Percentiles rank a stretch among this genome's conserved stretches.
phyloP scores from a whole-genome alignment of 2,329 filamentous ascomycete genomes.

The Shiraia sp. region DNA sequence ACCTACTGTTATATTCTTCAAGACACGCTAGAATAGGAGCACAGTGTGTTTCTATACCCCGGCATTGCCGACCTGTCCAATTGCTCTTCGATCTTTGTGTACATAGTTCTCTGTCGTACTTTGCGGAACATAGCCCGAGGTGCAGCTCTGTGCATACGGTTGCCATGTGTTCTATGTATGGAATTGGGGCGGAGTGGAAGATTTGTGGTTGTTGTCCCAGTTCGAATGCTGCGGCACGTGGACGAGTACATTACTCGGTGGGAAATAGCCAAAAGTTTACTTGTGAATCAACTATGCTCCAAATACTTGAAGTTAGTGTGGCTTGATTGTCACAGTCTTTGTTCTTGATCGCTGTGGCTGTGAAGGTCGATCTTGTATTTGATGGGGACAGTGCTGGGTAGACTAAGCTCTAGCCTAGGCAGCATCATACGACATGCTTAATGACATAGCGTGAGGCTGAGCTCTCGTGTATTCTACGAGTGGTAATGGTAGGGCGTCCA shows the following conservation, averaged over 20 bases:
- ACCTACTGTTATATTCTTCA: constrained; percentile 9
- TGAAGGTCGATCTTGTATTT: too few species aligned
- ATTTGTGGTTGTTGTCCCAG: constrained; percentile 6
- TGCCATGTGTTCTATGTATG: constrained; percentile 20
- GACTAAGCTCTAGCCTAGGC: too few species aligned
- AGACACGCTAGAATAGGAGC: constrained; percentile 11
- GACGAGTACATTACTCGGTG: constrained; percentile 7
- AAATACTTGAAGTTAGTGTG: neutral
- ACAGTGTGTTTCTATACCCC: neutral
- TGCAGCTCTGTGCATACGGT: constrained; percentile 19
- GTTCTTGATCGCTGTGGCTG: neutral
- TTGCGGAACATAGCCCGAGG: neutral
- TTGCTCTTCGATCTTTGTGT: constrained; percentile 11
- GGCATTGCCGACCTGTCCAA: constrained; percentile 10
- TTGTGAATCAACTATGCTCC: neutral
- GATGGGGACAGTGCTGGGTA: too few species aligned
- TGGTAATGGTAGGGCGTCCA: too few species aligned
- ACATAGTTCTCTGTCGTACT: constrained; percentile 11
- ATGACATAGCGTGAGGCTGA: too few species aligned
- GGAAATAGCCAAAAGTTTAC: constrained; percentile 15
- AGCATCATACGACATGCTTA: too few species aligned
- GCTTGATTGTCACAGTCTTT: too few species aligned
- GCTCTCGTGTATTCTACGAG: too few species aligned
- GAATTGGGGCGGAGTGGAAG: neutral
- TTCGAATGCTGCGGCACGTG: constrained; percentile 5